Evolutionary conservation across 306 rosid species (phyloP).

Genomic region (Fragaria vesca): DNA sequence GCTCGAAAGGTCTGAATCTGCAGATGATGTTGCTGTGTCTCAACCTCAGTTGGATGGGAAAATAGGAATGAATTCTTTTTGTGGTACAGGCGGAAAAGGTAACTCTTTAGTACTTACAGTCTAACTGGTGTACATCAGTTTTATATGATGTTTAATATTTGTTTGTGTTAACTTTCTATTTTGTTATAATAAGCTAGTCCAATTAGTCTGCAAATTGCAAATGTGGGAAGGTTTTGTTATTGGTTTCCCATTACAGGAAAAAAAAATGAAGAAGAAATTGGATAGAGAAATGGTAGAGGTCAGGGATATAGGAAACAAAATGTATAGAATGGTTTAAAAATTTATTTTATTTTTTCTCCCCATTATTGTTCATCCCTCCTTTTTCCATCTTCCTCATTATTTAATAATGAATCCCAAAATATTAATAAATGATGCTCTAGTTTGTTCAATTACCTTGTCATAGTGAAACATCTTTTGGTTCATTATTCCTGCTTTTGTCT

Average conservation of each 20-base stretch:
- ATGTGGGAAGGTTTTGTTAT: not conserved
- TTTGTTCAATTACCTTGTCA: not conserved
- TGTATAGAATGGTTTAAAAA: not conserved
- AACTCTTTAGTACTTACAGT: constrained; percentile 9
- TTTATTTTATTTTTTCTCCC: not conserved
- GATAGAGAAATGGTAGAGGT: not conserved
- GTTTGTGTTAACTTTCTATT: not conserved
- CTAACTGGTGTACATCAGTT: constrained; percentile 11
- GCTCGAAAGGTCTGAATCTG: constrained; percentile 48
- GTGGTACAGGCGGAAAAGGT: constrained; percentile 47
- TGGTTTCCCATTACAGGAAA: not conserved
- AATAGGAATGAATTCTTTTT: constrained; percentile 32
- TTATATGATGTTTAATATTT: not conserved
- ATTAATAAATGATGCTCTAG: not conserved
- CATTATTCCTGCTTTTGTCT: not conserved
- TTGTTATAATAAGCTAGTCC: not conserved
- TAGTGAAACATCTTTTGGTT: not conserved
- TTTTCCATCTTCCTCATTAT: not conserved
- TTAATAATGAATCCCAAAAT: not conserved
- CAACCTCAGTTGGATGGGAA: constrained; percentile 41
- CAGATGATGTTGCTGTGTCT: constrained; percentile 39
- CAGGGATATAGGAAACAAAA: not conserved
- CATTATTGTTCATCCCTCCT: not conserved
- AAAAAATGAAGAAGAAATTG: not conserved
- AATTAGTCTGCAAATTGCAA: not conserved